Base-by-base conservation (phyloP, 2,329 filamentous ascomycete genomes). In the Pseudogymnoascus sp. region DNA sequence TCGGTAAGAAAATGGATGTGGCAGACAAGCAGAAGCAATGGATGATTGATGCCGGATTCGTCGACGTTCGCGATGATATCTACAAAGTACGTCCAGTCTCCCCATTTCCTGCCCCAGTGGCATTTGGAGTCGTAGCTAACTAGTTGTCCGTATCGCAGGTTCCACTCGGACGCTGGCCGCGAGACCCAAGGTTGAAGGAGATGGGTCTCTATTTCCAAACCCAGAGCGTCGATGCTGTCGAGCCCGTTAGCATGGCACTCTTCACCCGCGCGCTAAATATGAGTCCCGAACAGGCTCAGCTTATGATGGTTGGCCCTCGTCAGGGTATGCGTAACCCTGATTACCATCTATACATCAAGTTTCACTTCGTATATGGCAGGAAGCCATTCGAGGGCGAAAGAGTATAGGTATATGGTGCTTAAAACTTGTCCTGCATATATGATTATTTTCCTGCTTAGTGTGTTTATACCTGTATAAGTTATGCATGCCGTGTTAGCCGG, bases 121-220 rank as follows among this genome's bases (percentile, higher is more conserved):
- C 37, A 61, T 46, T 61, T 14, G 43, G 8, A 28, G 23, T 9
- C 43, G 2, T 28, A 49, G 8, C 23, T 49, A 9, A 49, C 9
- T 23, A 49, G 14, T n/a, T 28, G 23, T 7, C 4, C 7, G 12
- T 16, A 28, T 28, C 23, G 43, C 40, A 63, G n/a, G 62, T 65
- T 38, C 77, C 78, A 0, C 69, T 79, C 25, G 76, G 76, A 5
- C 72, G 74, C 5, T 79, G 77, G 77, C 71, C 72, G 38, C 70
- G 66, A 5, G 75, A 77, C 63, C 65, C 65, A 23, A 69, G 68
- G 46, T 62, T 76, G 34, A 78, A 78, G 65, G 73, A 77, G 63
- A 71, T 77, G 42, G 76, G 77, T 8, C 49, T 62, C 9, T 67
- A 63, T 49, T 62, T 64, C 53, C 64, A 63, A 18, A 62, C 42